Percentiles rank a stretch among this genome's conserved stretches.
Evolutionary conservation across 2,329 filamentous ascomycete species (phyloP).

Genomic region (Alternaria sp.): DNA sequence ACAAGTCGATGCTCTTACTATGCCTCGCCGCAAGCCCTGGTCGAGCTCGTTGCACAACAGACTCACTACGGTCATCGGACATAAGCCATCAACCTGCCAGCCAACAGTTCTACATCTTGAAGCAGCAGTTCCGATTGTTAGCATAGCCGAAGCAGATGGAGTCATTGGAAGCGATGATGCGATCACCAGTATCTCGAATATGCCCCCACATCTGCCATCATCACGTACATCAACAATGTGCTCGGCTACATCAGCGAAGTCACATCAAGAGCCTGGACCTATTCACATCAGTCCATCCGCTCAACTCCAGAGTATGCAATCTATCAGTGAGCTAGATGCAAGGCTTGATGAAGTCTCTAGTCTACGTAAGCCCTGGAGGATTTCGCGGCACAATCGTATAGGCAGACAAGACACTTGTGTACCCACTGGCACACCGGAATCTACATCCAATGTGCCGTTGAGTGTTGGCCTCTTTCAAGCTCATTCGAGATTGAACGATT

Average conservation of each 20-base stretch:
- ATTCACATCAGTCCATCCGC: slow-evolving; percentile 17
- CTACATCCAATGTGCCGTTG: slow-evolving; percentile 9
- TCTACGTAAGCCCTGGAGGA: background rate
- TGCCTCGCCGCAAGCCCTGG: slow-evolving; percentile 2
- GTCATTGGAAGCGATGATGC: background rate
- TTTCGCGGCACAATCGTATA: background rate
- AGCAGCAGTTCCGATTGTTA: background rate
- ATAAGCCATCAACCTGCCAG: background rate
- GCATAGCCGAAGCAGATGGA: background rate
- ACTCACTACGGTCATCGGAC: slow-evolving; percentile 5
- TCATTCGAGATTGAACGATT: slow-evolving; percentile 9
- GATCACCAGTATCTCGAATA: background rate
- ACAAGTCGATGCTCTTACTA: background rate
- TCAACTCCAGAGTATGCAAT: slow-evolving; percentile 23
- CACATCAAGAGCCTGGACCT: slow-evolving; percentile 12
- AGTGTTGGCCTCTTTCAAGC: slow-evolving; percentile 4
- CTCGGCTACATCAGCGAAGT: slow-evolving; percentile 10
- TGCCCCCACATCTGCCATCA: slow-evolving; percentile 1
- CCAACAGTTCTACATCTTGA: background rate
- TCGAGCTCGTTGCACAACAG: slow-evolving; percentile 1
- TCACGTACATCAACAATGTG: slow-evolving; percentile 17
- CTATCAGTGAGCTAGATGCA: slow-evolving; percentile 10
- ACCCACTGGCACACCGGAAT: slow-evolving; percentile 14
- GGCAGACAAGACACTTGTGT: background rate
- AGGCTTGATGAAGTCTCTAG: background rate